Conservation (phyloP, 2,329 filamentous ascomycete genomes). For the Colletotrichum cuscutae region DNA sequence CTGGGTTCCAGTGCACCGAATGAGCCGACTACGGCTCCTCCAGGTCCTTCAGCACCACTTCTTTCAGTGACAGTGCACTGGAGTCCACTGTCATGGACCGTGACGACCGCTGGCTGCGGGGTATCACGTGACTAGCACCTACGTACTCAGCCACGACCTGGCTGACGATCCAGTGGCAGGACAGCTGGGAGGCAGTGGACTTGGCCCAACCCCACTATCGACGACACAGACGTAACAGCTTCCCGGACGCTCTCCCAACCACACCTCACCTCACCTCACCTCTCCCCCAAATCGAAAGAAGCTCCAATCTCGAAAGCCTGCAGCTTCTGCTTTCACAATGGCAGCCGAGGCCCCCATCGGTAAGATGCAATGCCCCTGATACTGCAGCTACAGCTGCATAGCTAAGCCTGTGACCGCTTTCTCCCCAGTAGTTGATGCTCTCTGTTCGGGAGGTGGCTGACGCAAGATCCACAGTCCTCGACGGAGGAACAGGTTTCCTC, state of each 20-base stretch:
- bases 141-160: constrained; percentile 29
- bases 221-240: constrained; percentile 37
- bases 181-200: constrained; percentile 28
- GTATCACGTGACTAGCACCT: constrained; percentile 48
- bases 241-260: constrained; percentile 30
- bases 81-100: neutral
- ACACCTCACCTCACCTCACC: constrained; percentile 17
- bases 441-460: constrained; percentile 31
- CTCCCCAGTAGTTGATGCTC: neutral
- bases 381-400: neutral
- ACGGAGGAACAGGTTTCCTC: constrained; percentile 99
- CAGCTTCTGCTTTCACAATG: constrained; percentile 51
- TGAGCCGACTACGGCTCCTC: neutral
- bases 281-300: constrained; percentile 43
- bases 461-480: constrained; percentile 76
- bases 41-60: neutral
- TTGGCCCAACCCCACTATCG: constrained; percentile 34
- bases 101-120: constrained; percentile 39
- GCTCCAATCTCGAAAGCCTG: constrained; percentile 21
- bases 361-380: constrained; percentile 45
- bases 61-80: constrained; percentile 1
- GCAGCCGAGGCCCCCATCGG: constrained; percentile 67
- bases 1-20: neutral
- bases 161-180: constrained; percentile 30
- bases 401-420: neutral